Evolutionary conservation across 805 yeast genomes (phyloP).

Genomic region (Cyberlindnera misumaiensis): DNA sequence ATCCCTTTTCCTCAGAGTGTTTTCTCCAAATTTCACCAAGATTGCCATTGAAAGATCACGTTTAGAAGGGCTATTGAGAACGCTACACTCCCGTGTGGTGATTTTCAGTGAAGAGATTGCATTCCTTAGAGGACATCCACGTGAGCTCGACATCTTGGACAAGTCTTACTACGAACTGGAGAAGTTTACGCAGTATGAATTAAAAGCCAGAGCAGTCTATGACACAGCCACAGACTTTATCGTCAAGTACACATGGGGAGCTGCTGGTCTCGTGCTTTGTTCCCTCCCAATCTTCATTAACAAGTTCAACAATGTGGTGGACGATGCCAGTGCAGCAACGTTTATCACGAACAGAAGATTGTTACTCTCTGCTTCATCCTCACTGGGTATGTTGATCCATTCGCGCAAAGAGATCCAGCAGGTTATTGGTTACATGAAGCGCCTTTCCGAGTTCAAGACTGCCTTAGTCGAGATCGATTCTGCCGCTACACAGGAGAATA

Average conservation of each 20-base stretch:
- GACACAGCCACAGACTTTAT: constrained; percentile 83
- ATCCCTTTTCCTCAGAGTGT: constrained; percentile 60
- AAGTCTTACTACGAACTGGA: constrained; percentile 75
- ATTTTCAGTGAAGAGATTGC: constrained; percentile 84
- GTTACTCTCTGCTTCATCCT: constrained; percentile 76
- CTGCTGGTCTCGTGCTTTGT: constrained; percentile 83
- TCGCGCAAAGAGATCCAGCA: constrained; percentile 81
- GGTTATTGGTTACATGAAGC: constrained; percentile 71
- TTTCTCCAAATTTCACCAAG: constrained; percentile 88
- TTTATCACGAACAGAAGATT: constrained; percentile 86
- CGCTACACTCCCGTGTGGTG: constrained; percentile 75
- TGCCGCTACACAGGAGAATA: constrained; percentile 15
- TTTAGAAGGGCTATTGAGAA: constrained; percentile 78
- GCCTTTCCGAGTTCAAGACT: constrained; percentile 65
- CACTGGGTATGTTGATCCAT: constrained; percentile 80
- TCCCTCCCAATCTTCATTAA: constrained; percentile 80
- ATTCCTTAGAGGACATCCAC: constrained; percentile 68
- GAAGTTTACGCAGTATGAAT: constrained; percentile 66
- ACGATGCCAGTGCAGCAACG: constrained; percentile 58
- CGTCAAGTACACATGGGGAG: constrained; percentile 93
- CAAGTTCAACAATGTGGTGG: constrained; percentile 33
- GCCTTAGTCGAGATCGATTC: constrained; percentile 46
- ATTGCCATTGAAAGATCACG: constrained; percentile 69
- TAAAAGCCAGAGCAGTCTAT: constrained; percentile 70
- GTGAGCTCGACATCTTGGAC: constrained; percentile 75